Percentiles rank a stretch among this genome's conserved stretches.
phyloP scores from a whole-genome alignment of 257 asterid genomes.

The Ilex aquifolium region DNA sequence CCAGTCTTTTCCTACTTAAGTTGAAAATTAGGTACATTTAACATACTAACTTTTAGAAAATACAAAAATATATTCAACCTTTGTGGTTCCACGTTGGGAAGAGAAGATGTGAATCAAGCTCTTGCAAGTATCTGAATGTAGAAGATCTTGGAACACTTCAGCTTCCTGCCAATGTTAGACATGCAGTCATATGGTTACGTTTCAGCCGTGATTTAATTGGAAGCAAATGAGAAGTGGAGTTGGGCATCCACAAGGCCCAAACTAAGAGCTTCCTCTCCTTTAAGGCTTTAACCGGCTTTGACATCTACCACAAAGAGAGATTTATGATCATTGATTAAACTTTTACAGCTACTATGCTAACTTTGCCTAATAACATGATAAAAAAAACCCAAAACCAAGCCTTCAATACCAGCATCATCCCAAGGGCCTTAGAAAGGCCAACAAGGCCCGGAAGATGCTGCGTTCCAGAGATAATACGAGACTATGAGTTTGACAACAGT shows the following conservation, averaged over 20 bases:
- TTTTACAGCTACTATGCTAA: no score
- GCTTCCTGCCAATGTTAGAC: conserved; percentile 63
- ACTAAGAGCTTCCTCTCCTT: conserved; percentile 82
- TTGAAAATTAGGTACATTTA: no score
- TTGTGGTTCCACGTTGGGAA: conserved; percentile 92
- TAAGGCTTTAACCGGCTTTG: conserved; percentile 50
- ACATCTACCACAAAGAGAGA: conserved; percentile 42
- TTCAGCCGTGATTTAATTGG: neutral
- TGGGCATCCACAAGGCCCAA: conserved; percentile 89
- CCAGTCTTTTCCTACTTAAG: no score
- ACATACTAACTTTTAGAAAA: no score
- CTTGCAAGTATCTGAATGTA: conserved; percentile 79
- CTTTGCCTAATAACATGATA: neutral
- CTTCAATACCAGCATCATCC: conserved; percentile 83
- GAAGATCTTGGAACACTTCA: conserved; percentile 65
- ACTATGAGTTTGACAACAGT: conserved; percentile 2
- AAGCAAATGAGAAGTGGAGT: conserved; percentile 8
- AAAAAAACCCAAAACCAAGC: neutral
- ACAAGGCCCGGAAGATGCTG: conserved; percentile 99
- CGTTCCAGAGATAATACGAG: conserved; percentile 53
- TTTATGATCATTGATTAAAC: no score
- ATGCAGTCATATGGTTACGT: neutral
- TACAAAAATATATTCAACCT: conserved; percentile 30
- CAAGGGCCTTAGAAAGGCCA: conserved; percentile 89
- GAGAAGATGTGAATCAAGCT: conserved; percentile 92